Evolutionary conservation across 306 rosid genomes (phyloP).

Genomic region (Senna tora): DNA sequence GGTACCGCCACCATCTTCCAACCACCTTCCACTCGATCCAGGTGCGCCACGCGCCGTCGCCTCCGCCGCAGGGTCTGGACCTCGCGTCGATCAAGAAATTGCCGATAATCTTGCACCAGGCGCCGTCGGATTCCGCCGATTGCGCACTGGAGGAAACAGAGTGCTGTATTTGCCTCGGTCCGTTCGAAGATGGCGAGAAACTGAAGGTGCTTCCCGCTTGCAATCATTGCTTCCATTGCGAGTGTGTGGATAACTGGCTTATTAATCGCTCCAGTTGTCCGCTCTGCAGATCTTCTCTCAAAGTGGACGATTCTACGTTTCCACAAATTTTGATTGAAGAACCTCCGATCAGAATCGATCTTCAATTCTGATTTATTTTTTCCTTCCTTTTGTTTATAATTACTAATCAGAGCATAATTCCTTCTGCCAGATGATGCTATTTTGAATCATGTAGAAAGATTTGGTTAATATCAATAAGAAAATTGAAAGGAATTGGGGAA

Average conservation of each 20-base stretch:
- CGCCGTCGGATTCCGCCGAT: conserved; percentile 3
- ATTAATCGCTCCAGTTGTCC: conserved; percentile 75
- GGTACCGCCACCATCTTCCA: conserved; percentile 33
- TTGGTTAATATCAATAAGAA: background rate
- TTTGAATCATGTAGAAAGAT: conserved; percentile 4
- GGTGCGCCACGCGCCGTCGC: conserved; percentile 20
- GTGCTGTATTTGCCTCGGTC: conserved; percentile 81
- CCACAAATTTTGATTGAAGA: conserved; percentile 48
- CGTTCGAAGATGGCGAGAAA: conserved; percentile 68
- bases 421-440: background rate
- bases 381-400: background rate
- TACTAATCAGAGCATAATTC: background rate
- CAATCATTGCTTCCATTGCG: conserved; percentile 71
- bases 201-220: conserved; percentile 75
- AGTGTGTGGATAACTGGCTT: conserved; percentile 89
- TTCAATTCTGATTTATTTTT: background rate
- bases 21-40: background rate
- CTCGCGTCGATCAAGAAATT: conserved; percentile 49
- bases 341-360: conserved; percentile 43
- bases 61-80: conserved; percentile 51
- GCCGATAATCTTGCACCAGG: conserved; percentile 59
- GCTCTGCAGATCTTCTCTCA: conserved; percentile 74
- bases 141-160: conserved; percentile 47
- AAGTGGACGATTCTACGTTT: conserved; percentile 35
- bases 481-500: background rate